Evolutionary conservation across 2,329 filamentous ascomycete species (phyloP), one percentile per base, ranked within the genome.

Genomic region (Elsinoe batatas): DNA sequence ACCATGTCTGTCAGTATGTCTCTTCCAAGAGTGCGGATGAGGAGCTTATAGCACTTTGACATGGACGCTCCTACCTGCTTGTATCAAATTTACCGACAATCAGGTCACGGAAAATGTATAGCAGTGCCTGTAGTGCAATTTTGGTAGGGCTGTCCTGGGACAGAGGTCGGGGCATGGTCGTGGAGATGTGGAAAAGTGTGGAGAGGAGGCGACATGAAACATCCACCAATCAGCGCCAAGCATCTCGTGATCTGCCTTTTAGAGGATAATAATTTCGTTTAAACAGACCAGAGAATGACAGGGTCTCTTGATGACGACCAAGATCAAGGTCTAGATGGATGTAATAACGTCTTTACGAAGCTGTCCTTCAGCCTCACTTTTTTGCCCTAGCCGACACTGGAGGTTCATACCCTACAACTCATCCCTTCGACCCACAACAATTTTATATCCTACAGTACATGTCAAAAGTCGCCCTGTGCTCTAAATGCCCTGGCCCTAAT

Each of bases 221-320:
- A 58, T 58, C 56, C 56, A 58, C 56, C 56, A 58, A 58, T 58
- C 44, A 44, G 51, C 51, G 51, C 36, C 37, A 54, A 44, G 51
- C 17, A 17, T 30, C 35, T 32, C 44, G 32, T 35, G 44, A 49
- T 49, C 44, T 49, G 33, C 44, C 44, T 33, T 33, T 38, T 32
- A 11, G 26, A 11, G 12, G 33, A 7, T 13, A 38, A 51, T 51
- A 38, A 51, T 51, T 33, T 51, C 47, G 47, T 20, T 38, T 51
- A 33, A 30, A 30, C 18, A 3, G 18, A 44, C 18, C 15, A 36
- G 44, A 36, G 15, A 49, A 30, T 11, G 26, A 18, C 43, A 33
- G 43, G 22, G 43, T 30, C 22, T 33, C 18, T 18, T 47, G 13
- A 47, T 47, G 20, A 33, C 43, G 43, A n/a, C 37, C 37, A 6